phyloP scores from a whole-genome alignment of 495 filamentous ascomycete species.

The Penicillium lividum region DNA sequence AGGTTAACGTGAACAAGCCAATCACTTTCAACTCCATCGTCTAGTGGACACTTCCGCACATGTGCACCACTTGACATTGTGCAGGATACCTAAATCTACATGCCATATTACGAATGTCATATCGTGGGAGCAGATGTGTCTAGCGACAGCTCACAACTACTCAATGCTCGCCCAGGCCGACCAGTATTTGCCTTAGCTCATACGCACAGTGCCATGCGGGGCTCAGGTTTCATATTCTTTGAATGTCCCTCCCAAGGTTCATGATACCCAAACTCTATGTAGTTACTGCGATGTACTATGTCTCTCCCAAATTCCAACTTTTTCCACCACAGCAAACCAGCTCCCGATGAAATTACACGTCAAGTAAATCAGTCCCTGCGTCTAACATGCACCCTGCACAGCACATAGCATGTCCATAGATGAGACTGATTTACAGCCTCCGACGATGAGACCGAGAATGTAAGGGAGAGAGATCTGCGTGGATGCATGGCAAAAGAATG shows the following conservation, averaged over 20 bases:
- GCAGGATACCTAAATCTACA: not conserved
- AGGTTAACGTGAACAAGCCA: constrained; percentile 8
- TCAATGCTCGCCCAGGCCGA: not conserved
- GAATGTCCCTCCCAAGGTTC: not conserved
- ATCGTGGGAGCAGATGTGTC: not conserved
- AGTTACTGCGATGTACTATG: not conserved
- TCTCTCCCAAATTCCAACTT: not conserved
- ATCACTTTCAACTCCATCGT: constrained; percentile 5
- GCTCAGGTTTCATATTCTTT: not conserved
- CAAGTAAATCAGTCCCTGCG: not conserved
- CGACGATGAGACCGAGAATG: constrained; percentile 2
- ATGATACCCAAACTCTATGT: no score
- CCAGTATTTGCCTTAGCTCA: not conserved
- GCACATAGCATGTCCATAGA: not conserved
- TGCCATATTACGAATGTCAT: not conserved
- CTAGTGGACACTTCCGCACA: no score
- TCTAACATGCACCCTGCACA: not conserved
- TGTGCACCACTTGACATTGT: not conserved
- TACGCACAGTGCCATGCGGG: not conserved
- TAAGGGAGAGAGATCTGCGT: constrained; percentile 21
- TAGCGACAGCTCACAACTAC: not conserved
- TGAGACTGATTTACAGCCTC: not conserved
- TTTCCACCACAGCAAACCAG: not conserved
- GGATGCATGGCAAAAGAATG: constrained; percentile 13
- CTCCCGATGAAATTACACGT: not conserved